phyloP scores from a whole-genome alignment of 768 basidiomycete genomes.

The Phaeolepiota aurea region DNA sequence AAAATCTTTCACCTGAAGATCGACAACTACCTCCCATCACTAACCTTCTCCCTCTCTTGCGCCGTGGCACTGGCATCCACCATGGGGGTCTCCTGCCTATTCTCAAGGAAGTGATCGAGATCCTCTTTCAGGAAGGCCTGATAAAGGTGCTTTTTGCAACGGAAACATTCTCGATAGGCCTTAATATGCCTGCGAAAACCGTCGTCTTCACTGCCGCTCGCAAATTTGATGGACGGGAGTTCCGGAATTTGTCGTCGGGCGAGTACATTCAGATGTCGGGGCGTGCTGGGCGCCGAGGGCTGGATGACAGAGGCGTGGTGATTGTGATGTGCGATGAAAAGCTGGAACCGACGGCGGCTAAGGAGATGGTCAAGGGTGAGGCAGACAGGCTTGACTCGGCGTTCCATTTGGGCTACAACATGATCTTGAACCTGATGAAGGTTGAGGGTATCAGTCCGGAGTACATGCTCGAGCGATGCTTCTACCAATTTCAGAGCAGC shows the following conservation, averaged over 20 bases:
- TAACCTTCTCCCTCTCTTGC: conserved; percentile 85
- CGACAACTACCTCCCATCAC: conserved; percentile 88
- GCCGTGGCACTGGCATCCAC: conserved; percentile 95
- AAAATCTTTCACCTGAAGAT: conserved; percentile 81
- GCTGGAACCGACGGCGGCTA: conserved; percentile 85
- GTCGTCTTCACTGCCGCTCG: conserved; percentile 94
- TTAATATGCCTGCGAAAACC: conserved; percentile 99
- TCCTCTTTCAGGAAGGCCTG: conserved; percentile 95
- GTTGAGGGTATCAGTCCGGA: conserved; percentile 98
- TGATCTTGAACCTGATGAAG: conserved; percentile 97
- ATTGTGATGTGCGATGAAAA: conserved; percentile 99
- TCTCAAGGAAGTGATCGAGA: conserved; percentile 97
- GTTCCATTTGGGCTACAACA: conserved; percentile 98
- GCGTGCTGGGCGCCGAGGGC: conserved; percentile 90
- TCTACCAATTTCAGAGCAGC: conserved; percentile 97
- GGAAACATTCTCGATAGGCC: conserved; percentile 94
- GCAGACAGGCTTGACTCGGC: conserved; percentile 96
- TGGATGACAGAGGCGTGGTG: conserved; percentile 98
- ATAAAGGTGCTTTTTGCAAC: conserved; percentile 98
- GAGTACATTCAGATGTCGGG: conserved; percentile 99
- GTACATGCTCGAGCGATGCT: conserved; percentile 95
- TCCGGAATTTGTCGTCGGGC: conserved; percentile 86
- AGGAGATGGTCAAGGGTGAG: conserved; percentile 96
- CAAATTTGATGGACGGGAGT: conserved; percentile 95
- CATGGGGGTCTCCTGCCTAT: conserved; percentile 97